Base-by-base conservation (phyloP, 345 rosid species). In the Syzygium jambos region DNA sequence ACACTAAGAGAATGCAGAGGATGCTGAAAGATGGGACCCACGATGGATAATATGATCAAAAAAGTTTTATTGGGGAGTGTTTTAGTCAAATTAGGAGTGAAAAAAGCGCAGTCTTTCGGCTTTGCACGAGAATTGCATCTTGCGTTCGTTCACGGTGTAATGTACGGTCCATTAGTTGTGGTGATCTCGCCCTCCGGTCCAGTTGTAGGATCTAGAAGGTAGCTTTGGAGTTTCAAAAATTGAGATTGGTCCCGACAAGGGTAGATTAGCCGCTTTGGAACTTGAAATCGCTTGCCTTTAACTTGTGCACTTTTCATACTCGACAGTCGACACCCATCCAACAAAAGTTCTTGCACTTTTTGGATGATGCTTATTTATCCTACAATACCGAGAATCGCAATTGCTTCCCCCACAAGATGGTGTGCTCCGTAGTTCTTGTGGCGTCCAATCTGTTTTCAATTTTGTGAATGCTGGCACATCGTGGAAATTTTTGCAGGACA, bases 191-290 rank as follows among this genome's bases (percentile, higher is more conserved):
- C 41, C 22, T 30, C 78, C 7, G 15, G 30, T 0, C 27, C 29
- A 25, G 11, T n/a, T 27, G 8, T 1, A 61, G 1, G 1, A 2
- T 0, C 17, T 5, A 12, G 1, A 27, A 12, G 27, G 51, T 11
- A 5, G 29, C 27, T 57, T 57, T 57, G 3, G 25, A 11, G 27
- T 57, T 57, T 2, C 0, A 25, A 2, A 25, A 13, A 59, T 25
- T 22, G 12, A 43, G 46, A 43, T 43, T 4, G 7, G 46, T 43
- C 46, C 46, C 46, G 46, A 43, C 46, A 43, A 6, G 46, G 46
- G 7, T 43, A 43, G 46, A 1, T 5, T 6, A 43, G 5, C 6
- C 46, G 6, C 46, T 43, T 43, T 41, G 43, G 1, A 41, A 41
- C 43, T 41, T 41, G 43, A 4, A 51, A 51, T 51, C 12, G 3